Conservation (phyloP, 2,329 filamentous ascomycete species). For the Biscogniauxia marginata region DNA sequence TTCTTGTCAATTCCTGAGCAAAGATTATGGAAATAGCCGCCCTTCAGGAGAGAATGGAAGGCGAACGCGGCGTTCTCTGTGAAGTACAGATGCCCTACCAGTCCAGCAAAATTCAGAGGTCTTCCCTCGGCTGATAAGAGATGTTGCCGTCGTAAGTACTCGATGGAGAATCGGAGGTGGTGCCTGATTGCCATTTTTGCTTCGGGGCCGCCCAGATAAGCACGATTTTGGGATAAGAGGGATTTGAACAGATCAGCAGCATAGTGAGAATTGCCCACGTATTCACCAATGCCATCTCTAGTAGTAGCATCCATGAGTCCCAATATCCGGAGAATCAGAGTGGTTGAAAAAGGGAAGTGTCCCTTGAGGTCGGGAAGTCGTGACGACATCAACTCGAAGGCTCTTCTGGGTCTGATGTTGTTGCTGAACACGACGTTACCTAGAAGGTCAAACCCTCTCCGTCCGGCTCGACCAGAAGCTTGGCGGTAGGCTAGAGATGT, state of each 20-base stretch:
- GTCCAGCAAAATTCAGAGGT: constrained; percentile 70
- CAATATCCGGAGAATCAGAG: constrained; percentile 67
- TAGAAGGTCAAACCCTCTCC: constrained; percentile 76
- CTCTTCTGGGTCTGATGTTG: constrained; percentile 58
- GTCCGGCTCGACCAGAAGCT: constrained; percentile 73
- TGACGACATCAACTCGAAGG: constrained; percentile 69
- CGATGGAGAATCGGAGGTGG: constrained; percentile 77
- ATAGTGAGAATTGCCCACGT: constrained; percentile 58
- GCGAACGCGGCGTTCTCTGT: constrained; percentile 74
- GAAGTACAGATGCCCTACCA: constrained; percentile 72
- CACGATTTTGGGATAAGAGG: constrained; percentile 65
- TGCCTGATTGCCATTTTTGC: constrained; percentile 70
- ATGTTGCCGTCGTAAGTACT: constrained; percentile 69
- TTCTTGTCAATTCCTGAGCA: constrained; percentile 56
- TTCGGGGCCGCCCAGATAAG: constrained; percentile 69
- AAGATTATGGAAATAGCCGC: constrained; percentile 65
- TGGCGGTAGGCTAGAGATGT: constrained; percentile 77
- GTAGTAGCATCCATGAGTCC: constrained; percentile 64
- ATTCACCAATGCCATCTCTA: background rate
- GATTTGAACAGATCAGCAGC: constrained; percentile 63
- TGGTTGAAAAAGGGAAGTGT: constrained; percentile 76
- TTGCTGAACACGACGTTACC: constrained; percentile 76
- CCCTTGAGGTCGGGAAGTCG: constrained; percentile 71
- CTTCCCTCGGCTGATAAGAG: constrained; percentile 60
- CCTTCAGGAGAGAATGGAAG: constrained; percentile 71